Evolutionary conservation across 2,329 filamentous ascomycete genomes (phyloP), one percentile per base, ranked within the genome.

Genomic region (Penicillium sp.): DNA sequence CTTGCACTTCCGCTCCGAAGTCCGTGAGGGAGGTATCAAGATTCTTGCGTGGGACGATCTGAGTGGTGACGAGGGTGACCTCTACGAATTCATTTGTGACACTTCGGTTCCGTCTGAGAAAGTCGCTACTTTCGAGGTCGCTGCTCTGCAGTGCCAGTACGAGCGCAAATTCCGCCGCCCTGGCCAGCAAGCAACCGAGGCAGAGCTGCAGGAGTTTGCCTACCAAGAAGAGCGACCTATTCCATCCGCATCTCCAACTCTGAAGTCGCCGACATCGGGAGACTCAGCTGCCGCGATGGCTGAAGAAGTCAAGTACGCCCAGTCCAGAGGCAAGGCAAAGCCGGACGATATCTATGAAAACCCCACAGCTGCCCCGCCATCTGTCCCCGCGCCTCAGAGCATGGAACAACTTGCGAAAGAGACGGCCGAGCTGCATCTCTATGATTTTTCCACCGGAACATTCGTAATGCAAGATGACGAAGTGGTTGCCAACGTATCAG

Each of bases 81-180:
- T 97, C n/a, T 98, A 88, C 77, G 91, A 98, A 69, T 98, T 97
- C 65, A 87, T 98, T 54, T 97, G 90, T 73, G 93, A 97, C 70
- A 68, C 76, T 31, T 83, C 84, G 10, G 80, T 86, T 34, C 75
- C 82, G 23, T 73, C 82, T 2, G 77, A 82, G 39, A 86, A 90
- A 58, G 85, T 93, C 20, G 78, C 84, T 37, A 81, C 85, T 13
- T 97, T 98, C 67, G 82, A 91, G 63, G 77, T 85, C 44, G 84
- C 89, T 43, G 87, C 93, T 6, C 80, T 87, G 47, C 85, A 96
- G 79, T 96, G 93, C 67, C 93, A 98, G 70, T 98, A 94, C 85
- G 93, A 98, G 74, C 82, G 91, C 63, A 97, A 95, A 69, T 94
- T 93, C 69, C 82, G 88, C 53, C 86, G 85, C 62, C 84, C 81